Percentiles rank a stretch among this genome's conserved stretches.
Conservation (phyloP, 257 asterid genomes). For the Oldenlandia corymbosa region DNA sequence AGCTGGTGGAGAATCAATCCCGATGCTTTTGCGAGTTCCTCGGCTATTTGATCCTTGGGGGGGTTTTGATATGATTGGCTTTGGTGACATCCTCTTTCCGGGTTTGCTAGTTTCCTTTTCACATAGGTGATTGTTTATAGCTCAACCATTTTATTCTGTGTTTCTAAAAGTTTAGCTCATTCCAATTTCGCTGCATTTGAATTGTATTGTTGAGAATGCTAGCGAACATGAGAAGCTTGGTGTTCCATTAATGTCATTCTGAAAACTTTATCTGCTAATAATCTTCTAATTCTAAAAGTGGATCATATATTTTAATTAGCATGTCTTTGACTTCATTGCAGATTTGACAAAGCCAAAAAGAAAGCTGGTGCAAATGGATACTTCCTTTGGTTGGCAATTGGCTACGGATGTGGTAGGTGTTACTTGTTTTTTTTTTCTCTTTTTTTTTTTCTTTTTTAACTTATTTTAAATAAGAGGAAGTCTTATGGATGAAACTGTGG, state of each 20-base stretch:
- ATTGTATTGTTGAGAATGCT: background rate
- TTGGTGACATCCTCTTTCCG: conserved; percentile 95
- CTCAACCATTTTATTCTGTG: conserved; percentile 7
- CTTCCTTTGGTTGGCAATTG: conserved; percentile 74
- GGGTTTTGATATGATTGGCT: conserved; percentile 94
- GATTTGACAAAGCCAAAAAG: conserved; percentile 82
- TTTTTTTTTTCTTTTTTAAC: conserved; percentile 9
- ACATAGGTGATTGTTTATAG: conserved; percentile 43
- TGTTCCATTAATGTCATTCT: background rate
- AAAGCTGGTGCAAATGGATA: conserved; percentile 67
- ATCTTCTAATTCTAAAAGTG: too few relatives aligned
- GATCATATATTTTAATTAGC: too few relatives aligned
- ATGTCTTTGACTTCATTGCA: conserved; percentile 29
- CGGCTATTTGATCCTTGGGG: conserved; percentile 83
- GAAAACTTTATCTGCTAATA: background rate
- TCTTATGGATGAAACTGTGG: background rate
- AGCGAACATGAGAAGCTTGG: background rate
- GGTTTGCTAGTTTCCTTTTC: conserved; percentile 87
- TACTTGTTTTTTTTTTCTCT: conserved; percentile 13
- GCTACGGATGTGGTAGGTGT: conserved; percentile 83
- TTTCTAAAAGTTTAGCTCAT: background rate
- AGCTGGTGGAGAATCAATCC: conserved; percentile 95
- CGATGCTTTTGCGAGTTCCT: conserved; percentile 96
- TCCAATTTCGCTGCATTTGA: background rate
- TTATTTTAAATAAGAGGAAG: background rate